Evolutionary conservation across 2,329 filamentous ascomycete species (phyloP).

Genomic region (Nothomitra cinnamomea): DNA sequence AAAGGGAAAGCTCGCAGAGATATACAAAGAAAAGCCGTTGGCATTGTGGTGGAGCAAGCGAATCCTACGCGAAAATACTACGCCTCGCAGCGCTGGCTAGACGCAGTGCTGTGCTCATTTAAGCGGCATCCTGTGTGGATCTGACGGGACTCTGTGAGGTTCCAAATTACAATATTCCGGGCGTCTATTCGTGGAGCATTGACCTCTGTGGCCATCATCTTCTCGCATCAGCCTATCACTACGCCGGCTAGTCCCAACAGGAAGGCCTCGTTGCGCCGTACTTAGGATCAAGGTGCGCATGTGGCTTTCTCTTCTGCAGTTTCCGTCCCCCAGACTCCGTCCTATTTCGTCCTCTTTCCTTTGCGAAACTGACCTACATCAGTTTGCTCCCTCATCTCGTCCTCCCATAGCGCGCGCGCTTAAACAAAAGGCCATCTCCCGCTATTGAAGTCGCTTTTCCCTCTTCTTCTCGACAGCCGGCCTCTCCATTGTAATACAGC

Average conservation of each 20-base stretch:
- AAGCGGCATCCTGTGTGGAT: background rate
- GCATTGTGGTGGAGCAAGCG: too few species aligned
- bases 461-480: constrained; percentile 21
- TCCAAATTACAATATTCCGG: background rate
- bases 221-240: background rate
- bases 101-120: background rate
- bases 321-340: background rate
- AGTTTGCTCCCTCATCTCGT: background rate
- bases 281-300: background rate
- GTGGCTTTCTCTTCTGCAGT: constrained; percentile 1
- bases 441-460: constrained; percentile 13
- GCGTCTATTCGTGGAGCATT: constrained; percentile 2
- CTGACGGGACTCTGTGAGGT: background rate
- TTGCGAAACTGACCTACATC: background rate
- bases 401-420: constrained; percentile 15
- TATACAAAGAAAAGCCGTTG: too few species aligned
- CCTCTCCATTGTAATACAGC: constrained; percentile 22
- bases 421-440: constrained; percentile 24
- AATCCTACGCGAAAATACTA: too few species aligned
- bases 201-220: background rate
- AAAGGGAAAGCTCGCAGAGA: too few species aligned
- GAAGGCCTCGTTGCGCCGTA: constrained; percentile 2
- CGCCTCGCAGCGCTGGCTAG: too few species aligned
- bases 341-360: too few species aligned
- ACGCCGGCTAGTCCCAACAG: too few species aligned